Conservation (phyloP, 1,284 basidiomycete species). For the Rhodotorula sp. region DNA sequence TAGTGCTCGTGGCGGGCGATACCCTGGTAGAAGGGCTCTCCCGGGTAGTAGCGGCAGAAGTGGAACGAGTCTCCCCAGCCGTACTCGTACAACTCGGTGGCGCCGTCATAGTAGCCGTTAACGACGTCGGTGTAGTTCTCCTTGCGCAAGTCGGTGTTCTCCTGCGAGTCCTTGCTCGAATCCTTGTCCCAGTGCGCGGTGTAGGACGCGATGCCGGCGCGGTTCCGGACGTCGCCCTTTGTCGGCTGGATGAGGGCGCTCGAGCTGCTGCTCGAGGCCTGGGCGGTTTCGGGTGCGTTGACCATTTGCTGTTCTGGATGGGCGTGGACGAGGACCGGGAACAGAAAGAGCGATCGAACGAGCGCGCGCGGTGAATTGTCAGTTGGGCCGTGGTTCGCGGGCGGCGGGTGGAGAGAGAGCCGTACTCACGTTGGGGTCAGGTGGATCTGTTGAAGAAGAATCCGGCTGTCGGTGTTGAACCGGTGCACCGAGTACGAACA, state of each 20-base stretch:
- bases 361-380: too few relatives aligned
- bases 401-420: too few relatives aligned
- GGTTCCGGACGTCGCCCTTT: conserved; percentile 68
- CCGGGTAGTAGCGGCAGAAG: conserved; percentile 94
- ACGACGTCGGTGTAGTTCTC: conserved; percentile 85
- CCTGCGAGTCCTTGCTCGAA: conserved; percentile 65
- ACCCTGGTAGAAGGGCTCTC: conserved; percentile 77
- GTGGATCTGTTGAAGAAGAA: too few relatives aligned
- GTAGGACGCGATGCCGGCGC: conserved; percentile 83
- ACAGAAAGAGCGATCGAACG: too few relatives aligned
- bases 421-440: too few relatives aligned
- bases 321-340: too few relatives aligned
- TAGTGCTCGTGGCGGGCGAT: conserved; percentile 96
- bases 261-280: not conserved
- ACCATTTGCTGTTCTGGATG: conserved; percentile 15
- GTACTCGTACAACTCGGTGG: conserved; percentile 95
- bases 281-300: conserved; percentile 26
- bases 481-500: too few relatives aligned
- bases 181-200: conserved; percentile 93
- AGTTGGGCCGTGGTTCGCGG: too few relatives aligned
- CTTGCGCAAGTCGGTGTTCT: conserved; percentile 72
- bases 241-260: conserved; percentile 15
- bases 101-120: conserved; percentile 93
- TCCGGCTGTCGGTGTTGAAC: too few relatives aligned
- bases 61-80: conserved; percentile 84